Conservation (phyloP, 139 green algal species). For the Helicosporidium sp. region DNA sequence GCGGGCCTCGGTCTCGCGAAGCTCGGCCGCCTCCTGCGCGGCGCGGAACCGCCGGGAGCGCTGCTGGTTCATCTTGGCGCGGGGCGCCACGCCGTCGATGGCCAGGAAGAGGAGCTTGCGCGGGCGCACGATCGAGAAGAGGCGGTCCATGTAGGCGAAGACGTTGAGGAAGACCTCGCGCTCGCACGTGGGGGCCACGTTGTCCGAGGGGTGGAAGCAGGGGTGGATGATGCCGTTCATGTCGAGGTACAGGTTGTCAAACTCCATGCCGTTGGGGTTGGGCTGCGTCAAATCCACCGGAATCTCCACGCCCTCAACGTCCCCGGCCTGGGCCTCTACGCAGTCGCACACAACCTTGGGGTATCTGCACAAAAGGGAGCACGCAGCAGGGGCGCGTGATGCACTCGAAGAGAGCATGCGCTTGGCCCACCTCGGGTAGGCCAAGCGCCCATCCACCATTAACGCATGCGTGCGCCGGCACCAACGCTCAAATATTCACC, state of each 20-base stretch:
- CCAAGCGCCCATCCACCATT: too few relatives aligned
- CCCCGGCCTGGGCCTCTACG: conserved; percentile 55
- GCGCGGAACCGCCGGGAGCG: conserved; percentile 82
- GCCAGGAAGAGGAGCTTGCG: conserved; percentile 94
- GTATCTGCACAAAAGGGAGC: conserved; percentile 46
- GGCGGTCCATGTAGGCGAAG: conserved; percentile 98
- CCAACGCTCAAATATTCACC: too few relatives aligned
- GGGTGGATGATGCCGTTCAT: conserved; percentile 1
- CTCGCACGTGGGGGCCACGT: conserved; percentile 4
- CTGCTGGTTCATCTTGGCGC: conserved; percentile 99
- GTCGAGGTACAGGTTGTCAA: conserved; percentile 94
- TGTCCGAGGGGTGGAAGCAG: conserved; percentile 92
- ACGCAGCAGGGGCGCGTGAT: background rate
- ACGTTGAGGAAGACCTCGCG: conserved; percentile 81
- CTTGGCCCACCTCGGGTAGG: too few relatives aligned
- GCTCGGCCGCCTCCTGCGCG: conserved; percentile 68
- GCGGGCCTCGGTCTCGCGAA: too few relatives aligned
- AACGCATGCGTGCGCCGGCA: too few relatives aligned
- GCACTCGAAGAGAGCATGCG: background rate
- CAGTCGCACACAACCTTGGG: conserved; percentile 82
- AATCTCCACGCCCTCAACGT: conserved; percentile 55
- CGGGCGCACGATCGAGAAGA: conserved; percentile 90
- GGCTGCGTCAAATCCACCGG: conserved; percentile 69
- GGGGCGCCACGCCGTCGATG: conserved; percentile 90
- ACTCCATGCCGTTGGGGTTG: conserved; percentile 93